These are phyloP conservation scores for Cymbidium sinense DNA, from an alignment of 106 monocot genomes.

Conservation along the genomic window DNA sequence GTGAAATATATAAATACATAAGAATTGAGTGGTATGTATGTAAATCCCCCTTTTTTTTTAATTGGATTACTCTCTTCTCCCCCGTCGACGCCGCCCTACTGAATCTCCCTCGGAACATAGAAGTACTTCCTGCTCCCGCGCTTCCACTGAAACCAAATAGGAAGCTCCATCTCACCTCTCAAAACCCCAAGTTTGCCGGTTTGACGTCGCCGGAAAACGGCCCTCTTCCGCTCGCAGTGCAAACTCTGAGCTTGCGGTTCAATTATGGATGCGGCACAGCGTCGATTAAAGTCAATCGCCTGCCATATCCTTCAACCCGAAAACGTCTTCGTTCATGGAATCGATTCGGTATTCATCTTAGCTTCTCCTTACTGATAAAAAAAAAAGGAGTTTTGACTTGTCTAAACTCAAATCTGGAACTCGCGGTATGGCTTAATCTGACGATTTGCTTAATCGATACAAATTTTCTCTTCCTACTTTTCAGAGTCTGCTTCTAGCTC, in stretches of 20 bases:
- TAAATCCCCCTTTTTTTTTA: too few relatives aligned
- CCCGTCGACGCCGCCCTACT: not conserved
- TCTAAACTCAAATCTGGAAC: too few relatives aligned
- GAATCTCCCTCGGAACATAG: not conserved
- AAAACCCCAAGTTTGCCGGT: not conserved
- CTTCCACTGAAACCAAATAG: not conserved
- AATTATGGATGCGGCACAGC: conserved; percentile 10
- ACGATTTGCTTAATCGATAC: not conserved
- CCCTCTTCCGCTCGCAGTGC: too few relatives aligned
- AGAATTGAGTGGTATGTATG: too few relatives aligned
- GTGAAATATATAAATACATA: too few relatives aligned
- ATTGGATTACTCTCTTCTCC: not conserved
- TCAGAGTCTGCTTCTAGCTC: conserved; percentile 18
- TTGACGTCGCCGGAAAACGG: not conserved
- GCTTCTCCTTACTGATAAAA: not conserved
- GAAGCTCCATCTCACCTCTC: not conserved
- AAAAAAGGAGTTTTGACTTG: too few relatives aligned
- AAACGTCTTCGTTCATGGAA: not conserved
- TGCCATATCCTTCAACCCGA: conserved; percentile 28
- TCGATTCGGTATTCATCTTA: conserved; percentile 19
- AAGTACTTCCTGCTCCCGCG: not conserved
- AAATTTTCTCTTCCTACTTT: not conserved
- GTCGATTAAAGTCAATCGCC: conserved; percentile 33
- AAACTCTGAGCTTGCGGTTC: not conserved
- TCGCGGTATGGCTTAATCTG: not conserved